These are phyloP conservation scores for Phylloporus sp. DNA, from an alignment of 768 basidiomycete species.

Conservation along the genomic window DNA sequence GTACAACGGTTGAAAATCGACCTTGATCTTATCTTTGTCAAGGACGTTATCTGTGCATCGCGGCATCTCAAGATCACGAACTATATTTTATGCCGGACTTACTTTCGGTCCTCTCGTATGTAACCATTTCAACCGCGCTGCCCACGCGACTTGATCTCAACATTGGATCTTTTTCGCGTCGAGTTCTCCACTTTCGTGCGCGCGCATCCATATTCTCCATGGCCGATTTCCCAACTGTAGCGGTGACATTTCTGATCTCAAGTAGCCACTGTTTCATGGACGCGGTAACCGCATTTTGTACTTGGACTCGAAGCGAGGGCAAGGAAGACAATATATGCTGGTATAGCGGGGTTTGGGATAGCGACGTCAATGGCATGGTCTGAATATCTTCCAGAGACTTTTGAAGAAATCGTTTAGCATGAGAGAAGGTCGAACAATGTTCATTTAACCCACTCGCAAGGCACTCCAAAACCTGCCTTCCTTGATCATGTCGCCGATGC, in stretches of 20 bases:
- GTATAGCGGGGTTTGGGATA: slow-evolving; percentile 91
- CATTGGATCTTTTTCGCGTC: slow-evolving; percentile 80
- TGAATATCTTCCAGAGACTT: slow-evolving; percentile 96
- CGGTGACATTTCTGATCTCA: slow-evolving; percentile 86
- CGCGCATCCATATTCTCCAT: slow-evolving; percentile 87
- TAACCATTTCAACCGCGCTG: slow-evolving; percentile 87
- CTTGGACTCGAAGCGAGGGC: slow-evolving; percentile 82
- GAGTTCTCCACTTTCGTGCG: slow-evolving; percentile 73
- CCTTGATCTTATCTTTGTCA: slow-evolving; percentile 81
- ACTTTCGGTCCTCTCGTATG: slow-evolving; percentile 95
- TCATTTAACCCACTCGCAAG: slow-evolving; percentile 62
- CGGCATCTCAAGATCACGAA: slow-evolving; percentile 8
- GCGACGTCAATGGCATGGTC: slow-evolving; percentile 78
- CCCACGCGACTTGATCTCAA: slow-evolving; percentile 75
- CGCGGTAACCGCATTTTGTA: slow-evolving; percentile 90
- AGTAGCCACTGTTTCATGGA: slow-evolving; percentile 96
- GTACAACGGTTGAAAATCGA: slow-evolving; percentile 93
- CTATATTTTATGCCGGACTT: slow-evolving; percentile 29
- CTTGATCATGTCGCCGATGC: slow-evolving; percentile 89
- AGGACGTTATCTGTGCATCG: slow-evolving; percentile 69
- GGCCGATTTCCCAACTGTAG: slow-evolving; percentile 79
- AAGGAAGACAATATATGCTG: slow-evolving; percentile 87
- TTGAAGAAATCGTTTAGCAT: slow-evolving; percentile 27
- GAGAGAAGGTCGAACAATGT: slow-evolving; percentile 23
- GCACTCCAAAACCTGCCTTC: slow-evolving; percentile 97